Conservation (phyloP, 192 early-diverging fungal species). For the Piromyces sp. region DNA sequence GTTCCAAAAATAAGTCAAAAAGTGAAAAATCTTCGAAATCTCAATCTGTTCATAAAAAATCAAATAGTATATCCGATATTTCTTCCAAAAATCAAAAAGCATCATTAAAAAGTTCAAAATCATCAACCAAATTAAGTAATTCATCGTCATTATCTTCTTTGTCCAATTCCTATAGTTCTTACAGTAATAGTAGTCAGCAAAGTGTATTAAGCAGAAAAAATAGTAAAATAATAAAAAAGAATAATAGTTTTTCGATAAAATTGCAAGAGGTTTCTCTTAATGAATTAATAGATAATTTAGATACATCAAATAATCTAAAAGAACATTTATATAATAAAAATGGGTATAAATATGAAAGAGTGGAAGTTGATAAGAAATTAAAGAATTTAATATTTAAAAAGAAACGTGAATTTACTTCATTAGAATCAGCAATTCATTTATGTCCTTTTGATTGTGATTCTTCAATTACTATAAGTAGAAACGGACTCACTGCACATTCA, state of each 20-base stretch:
- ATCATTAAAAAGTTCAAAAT: neutral
- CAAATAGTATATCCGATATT: neutral
- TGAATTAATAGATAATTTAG: neutral
- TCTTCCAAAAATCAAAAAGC: neutral
- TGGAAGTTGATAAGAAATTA: conserved; percentile 22
- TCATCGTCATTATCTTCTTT: neutral
- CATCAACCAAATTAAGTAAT: neutral
- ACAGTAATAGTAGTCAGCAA: neutral
- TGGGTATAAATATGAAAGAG: conserved; percentile 40
- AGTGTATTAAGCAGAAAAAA: neutral
- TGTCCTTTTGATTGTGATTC: conserved; percentile 38
- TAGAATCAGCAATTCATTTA: conserved; percentile 19
- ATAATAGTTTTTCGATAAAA: neutral
- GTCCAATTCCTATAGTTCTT: neutral
- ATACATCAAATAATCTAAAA: neutral
- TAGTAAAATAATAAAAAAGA: neutral
- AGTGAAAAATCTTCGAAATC: neutral
- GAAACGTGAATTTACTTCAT: conserved; percentile 14
- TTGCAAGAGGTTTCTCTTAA: neutral
- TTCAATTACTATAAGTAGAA: conserved; percentile 30
- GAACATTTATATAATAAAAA: conserved; percentile 26
- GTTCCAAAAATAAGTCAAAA: neutral
- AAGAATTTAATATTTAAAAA: conserved; percentile 26
- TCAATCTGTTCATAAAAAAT: neutral
- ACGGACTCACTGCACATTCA: conserved; percentile 32